Evolutionary conservation across 176 grass and related monocot species (phyloP), one percentile per base, ranked within the genome.

Genomic region (Echinochloa phyllopogon): DNA sequence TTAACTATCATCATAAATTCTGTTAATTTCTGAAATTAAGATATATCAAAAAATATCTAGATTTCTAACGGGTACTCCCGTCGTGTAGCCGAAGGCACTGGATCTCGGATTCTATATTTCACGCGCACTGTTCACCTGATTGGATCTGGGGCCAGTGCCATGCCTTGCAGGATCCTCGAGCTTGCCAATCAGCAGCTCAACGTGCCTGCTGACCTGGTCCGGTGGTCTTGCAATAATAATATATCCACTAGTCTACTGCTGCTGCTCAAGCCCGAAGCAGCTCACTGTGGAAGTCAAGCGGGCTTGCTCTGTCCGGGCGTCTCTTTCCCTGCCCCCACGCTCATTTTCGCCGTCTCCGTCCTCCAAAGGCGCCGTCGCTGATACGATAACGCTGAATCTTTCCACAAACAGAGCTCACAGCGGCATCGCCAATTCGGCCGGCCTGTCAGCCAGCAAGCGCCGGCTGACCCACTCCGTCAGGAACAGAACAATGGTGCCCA

Each of bases 221-320:
- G 1, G 20, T 56, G 18, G 49, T 23, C 44, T 84, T 9, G 50
- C 76, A 52, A 37, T 33, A 73, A 75, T 61, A 81, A 81, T 69
- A 58, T 53, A 8, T 38, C 40, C 29, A 67, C 29, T n/a, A 67
- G 39, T 38, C 62, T 47, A 47, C 7, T 40, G 40, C 49, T 14
- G 70, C 49, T 40, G 18, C 56, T 17, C 52, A 6, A 53, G 29
- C 29, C 20, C 33, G 53, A 18, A 6, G 21, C 52, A 55, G 6
- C 16, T 24, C n/a, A 9, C 8, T 49, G 20, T 48, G 63, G 21
- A 57, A 39, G 16, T 71, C 75, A 24, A 27, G 68, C n/a, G 44
- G 33, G 60, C 8, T 66, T 40, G 63, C 39, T 68, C 55, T 65
- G 80, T 48, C 66, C 50, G 6, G 4, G 47, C 14, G 45, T 73